phyloP scores from a whole-genome alignment of 2,329 filamentous ascomycete genomes.

The Monosporascus ibericus region DNA sequence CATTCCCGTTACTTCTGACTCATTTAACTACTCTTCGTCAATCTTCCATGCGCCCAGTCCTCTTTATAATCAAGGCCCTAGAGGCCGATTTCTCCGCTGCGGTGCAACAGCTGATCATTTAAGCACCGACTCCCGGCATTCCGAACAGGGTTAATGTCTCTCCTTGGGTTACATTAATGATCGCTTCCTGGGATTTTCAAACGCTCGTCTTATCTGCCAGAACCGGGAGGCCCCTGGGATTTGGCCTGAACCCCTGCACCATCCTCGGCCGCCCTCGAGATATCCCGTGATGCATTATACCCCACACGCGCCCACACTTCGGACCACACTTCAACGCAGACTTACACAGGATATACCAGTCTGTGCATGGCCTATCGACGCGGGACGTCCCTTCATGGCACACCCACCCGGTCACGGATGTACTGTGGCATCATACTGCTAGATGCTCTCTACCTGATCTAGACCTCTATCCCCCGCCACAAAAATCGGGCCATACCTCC shows the following conservation, averaged over 20 bases:
- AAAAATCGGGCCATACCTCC: neutral
- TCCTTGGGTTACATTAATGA: neutral
- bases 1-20: neutral
- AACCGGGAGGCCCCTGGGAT: neutral
- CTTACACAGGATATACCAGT: neutral
- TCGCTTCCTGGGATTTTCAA: neutral
- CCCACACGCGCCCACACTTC: neutral
- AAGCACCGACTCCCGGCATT: neutral
- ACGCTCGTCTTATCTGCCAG: neutral
- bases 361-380: neutral
- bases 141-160: neutral
- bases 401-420: neutral
- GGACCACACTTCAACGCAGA: neutral
- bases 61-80: neutral
- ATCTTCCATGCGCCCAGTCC: neutral
- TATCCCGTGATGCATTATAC: neutral
- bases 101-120: neutral
- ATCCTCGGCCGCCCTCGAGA: neutral
- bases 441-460: neutral
- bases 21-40: neutral
- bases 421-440: neutral
- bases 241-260: neutral
- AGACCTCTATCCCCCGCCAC: neutral
- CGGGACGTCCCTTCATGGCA: neutral
- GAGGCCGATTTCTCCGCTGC: neutral